Conservation (phyloP, 257 asterid species). For the Oldenlandia corymbosa region DNA sequence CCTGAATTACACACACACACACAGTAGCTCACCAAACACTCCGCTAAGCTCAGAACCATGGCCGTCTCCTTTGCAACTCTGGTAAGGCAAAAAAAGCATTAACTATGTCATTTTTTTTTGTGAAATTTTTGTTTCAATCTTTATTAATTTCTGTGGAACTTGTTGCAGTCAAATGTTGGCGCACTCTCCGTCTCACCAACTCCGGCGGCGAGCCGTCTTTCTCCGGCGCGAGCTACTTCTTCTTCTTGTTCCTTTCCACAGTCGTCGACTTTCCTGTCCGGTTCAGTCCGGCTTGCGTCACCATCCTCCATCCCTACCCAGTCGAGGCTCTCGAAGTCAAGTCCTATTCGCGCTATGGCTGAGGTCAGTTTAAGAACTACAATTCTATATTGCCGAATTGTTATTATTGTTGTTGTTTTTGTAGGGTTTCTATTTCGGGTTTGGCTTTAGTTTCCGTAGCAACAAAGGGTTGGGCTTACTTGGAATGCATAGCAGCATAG, state of each 20-base stretch:
- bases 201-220: conserved; percentile 31
- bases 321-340: conserved; percentile 22
- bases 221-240: conserved; percentile 25
- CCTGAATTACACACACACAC: conserved; percentile 10
- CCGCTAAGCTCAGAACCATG: conserved; percentile 28
- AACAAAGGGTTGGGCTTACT: too few species aligned
- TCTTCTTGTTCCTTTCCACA: conserved; percentile 25
- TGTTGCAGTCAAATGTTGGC: conserved; percentile 52
- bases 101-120: background rate
- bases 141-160: background rate
- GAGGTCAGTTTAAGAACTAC: conserved; percentile 46
- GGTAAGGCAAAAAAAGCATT: conserved; percentile 17
- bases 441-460: background rate
- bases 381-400: background rate
- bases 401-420: background rate
- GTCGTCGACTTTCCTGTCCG: conserved; percentile 46
- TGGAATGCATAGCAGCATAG: too few species aligned
- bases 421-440: background rate
- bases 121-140: too few species aligned
- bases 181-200: conserved; percentile 34
- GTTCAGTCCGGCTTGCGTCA: conserved; percentile 36
- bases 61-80: conserved; percentile 57
- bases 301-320: conserved; percentile 21
- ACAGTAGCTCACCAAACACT: background rate
- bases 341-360: conserved; percentile 54